Evolutionary conservation across 257 asterid genomes (phyloP), one percentile per base, ranked within the genome.

Genomic region (Plantago major): DNA sequence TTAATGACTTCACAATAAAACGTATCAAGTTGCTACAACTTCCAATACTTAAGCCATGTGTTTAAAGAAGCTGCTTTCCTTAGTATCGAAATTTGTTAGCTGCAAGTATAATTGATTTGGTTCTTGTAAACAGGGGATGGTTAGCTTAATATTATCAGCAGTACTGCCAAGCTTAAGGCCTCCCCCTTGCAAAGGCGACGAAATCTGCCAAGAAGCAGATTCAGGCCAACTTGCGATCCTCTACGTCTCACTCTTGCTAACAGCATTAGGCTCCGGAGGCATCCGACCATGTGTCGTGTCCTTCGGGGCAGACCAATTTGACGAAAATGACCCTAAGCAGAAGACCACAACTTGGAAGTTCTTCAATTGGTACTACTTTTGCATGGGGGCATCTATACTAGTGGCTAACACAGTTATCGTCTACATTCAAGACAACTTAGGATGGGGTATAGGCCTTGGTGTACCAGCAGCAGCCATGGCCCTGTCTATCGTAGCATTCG

Each of bases 361-460:
- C 85, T 86, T 89, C 84, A 89, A 89, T 38, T 89, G 97, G 97
- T 86, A 89, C 62, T 89, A 86, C 59, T 89, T 89, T 65, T 76
- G 84, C 82, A 89, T 89, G 97, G 99, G 97, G 42, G 81, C 66
- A 3, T 92, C 99, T 0, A 84, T 86, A 72, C 73, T 92, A 56
- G 76, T 86, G 30, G 93, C 98, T 2, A 89, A 82, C 6, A 92
- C 98, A 0, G 95, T 82, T 9, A 67, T 92, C 14, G 95, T 92
- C 0, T 92, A 89, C 13, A 64, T 89, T 2, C 98, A 92, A 65
- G 98, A 92, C 47, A 72, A 78, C 59, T 61, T 86, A 4, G 87
- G 98, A 0, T 92, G 99, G 99, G 97, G 97, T 6, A 73, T 84
- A 90, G 99, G 99, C 4, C 86, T 92, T 7, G 97, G 96, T 0